Conservation (phyloP, 768 basidiomycete species). For the Chlorophyllum brunneum region DNA sequence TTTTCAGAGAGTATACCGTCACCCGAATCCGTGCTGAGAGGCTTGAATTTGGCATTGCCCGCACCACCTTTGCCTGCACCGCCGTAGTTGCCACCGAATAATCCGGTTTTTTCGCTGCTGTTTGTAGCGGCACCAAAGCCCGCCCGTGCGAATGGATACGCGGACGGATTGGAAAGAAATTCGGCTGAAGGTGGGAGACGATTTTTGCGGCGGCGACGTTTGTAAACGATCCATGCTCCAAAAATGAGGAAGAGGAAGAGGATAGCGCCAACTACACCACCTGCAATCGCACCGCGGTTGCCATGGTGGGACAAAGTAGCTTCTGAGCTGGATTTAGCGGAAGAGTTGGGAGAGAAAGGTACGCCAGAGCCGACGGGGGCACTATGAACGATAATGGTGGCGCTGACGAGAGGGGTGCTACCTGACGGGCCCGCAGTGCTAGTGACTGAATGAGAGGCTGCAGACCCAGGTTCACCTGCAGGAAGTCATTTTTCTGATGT, state of each 20-base stretch:
- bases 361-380: neutral
- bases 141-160: conserved; percentile 10
- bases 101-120: neutral
- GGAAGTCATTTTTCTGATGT: neutral
- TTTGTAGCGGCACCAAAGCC: neutral
- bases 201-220: conserved; percentile 35
- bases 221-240: conserved; percentile 34
- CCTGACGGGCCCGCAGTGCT: neutral
- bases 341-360: neutral
- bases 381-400: neutral
- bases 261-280: conserved; percentile 48
- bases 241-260: conserved; percentile 32
- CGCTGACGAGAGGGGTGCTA: neutral
- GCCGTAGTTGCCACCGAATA: neutral
- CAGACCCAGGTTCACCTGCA: too few species aligned
- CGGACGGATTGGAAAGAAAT: conserved; percentile 31
- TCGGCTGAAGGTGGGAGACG: conserved; percentile 58
- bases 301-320: conserved; percentile 14
- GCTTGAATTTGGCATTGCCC: conserved; percentile 2
- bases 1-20: conserved; percentile 1
- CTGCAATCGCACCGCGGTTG: conserved; percentile 48
- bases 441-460: neutral
- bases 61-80: conserved; percentile 7
- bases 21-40: neutral
- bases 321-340: conserved; percentile 5